These are phyloP conservation scores for Echeveria elegans DNA, from an alignment of 164 flowering plant species.

Conservation along the genomic window DNA sequence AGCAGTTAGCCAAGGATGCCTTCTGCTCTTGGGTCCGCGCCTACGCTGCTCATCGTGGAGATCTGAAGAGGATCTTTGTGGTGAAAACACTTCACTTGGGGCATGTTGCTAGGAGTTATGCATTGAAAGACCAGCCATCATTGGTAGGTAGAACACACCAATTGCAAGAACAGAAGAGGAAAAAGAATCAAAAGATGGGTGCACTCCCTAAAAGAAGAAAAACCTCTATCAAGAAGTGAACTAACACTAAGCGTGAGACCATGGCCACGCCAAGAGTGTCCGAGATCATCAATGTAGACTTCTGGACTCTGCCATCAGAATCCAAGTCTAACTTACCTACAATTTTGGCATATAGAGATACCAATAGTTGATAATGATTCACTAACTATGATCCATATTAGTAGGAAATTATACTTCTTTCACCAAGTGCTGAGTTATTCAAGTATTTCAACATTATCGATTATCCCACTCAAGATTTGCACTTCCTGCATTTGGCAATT, in stretches of 20 bases:
- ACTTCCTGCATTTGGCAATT: not conserved
- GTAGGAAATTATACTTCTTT: too few species aligned
- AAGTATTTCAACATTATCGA: too few species aligned
- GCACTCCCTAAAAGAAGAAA: slow-evolving; percentile 37
- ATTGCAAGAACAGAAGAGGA: slow-evolving; percentile 60
- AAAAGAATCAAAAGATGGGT: slow-evolving; percentile 40
- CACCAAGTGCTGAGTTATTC: too few species aligned
- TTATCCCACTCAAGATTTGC: not conserved
- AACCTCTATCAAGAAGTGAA: slow-evolving; percentile 21
- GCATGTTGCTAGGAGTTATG: slow-evolving; percentile 88
- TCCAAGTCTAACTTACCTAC: too few species aligned
- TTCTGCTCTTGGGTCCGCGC: slow-evolving; percentile 94
- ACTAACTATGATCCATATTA: too few species aligned
- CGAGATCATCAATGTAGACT: not conserved
- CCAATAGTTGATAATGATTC: too few species aligned
- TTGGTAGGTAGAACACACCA: slow-evolving; percentile 62
- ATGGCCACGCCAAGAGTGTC: not conserved
- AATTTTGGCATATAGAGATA: too few species aligned
- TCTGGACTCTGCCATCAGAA: not conserved
- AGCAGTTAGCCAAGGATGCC: slow-evolving; percentile 64
- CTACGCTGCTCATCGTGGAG: slow-evolving; percentile 90
- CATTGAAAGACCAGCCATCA: slow-evolving; percentile 83
- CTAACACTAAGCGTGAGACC: not conserved
- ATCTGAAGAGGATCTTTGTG: slow-evolving; percentile 72
- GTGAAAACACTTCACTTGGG: slow-evolving; percentile 91